Evolutionary conservation across 768 basidiomycete genomes (phyloP).

Genomic region (Lactifluus rugatus): DNA sequence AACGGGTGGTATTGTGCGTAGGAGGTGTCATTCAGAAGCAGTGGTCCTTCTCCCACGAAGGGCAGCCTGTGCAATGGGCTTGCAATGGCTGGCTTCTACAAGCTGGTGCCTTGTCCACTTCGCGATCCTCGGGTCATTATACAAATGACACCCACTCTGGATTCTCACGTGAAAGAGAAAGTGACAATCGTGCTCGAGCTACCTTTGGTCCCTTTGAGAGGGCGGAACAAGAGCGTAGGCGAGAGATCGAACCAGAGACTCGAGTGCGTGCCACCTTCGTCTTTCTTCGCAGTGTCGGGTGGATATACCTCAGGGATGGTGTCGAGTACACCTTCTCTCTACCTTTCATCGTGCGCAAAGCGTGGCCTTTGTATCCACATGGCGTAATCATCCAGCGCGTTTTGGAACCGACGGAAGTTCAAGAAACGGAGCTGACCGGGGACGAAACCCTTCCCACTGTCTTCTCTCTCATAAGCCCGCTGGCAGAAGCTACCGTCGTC

Average conservation of each 20-base stretch:
- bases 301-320: conserved; percentile 62
- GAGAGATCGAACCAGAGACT: conserved; percentile 30
- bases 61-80: conserved; percentile 67
- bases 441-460: conserved; percentile 69
- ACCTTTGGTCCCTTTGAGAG: conserved; percentile 35
- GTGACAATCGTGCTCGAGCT: conserved; percentile 23
- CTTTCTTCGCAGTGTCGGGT: conserved; percentile 66
- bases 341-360: conserved; percentile 70
- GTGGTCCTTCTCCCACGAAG: conserved; percentile 67
- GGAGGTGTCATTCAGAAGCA: conserved; percentile 62
- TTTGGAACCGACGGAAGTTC: conserved; percentile 54
- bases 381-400: conserved; percentile 73
- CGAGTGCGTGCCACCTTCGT: conserved; percentile 59
- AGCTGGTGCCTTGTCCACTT: conserved; percentile 26
- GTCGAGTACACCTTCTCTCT: conserved; percentile 67
- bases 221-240: conserved; percentile 27
- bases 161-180: conserved; percentile 20
- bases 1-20: conserved; percentile 50
- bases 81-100: conserved; percentile 70
- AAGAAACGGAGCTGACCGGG: conserved; percentile 55
- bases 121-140: conserved; percentile 24
- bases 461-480: conserved; percentile 68
- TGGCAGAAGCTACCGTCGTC: conserved; percentile 63
- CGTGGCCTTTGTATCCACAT: conserved; percentile 71
- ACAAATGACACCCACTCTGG: conserved; percentile 23